These are phyloP conservation scores for Gnomoniopsis sp. DNA, from an alignment of 2,329 filamentous ascomycete species.

Conservation along the genomic window DNA sequence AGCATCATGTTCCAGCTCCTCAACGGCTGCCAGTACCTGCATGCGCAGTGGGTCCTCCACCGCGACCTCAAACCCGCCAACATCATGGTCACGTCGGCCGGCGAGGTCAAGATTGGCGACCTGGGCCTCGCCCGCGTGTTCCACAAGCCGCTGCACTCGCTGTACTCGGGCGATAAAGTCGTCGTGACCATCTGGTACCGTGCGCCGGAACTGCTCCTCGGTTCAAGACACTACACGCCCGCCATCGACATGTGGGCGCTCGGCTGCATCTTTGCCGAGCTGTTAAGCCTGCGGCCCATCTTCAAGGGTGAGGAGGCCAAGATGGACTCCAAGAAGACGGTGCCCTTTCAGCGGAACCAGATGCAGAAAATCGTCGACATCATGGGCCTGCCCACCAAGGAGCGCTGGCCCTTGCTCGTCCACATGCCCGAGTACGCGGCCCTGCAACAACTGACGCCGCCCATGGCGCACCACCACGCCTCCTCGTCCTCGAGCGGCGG, in stretches of 20 bases:
- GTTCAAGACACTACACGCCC: constrained; percentile 92
- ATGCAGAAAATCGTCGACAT: constrained; percentile 99
- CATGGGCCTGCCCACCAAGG: constrained; percentile 83
- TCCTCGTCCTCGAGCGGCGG: not conserved
- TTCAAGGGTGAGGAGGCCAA: constrained; percentile 99
- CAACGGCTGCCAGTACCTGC: constrained; percentile 90
- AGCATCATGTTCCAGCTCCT: constrained; percentile 95
- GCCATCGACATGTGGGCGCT: constrained; percentile 98
- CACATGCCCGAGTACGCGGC: constrained; percentile 86
- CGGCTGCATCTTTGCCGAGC: constrained; percentile 95
- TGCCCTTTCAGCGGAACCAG: constrained; percentile 95
- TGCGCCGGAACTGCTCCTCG: constrained; percentile 87
- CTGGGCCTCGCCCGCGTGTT: constrained; percentile 88
- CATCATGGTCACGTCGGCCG: constrained; percentile 92
- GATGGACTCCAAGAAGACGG: constrained; percentile 97
- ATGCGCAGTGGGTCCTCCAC: constrained; percentile 95
- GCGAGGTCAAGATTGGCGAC: constrained; percentile 93
- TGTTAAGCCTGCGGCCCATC: constrained; percentile 85
- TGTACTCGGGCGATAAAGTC: constrained; percentile 94
- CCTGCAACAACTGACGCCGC: constrained; percentile 54
- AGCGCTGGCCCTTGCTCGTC: constrained; percentile 79
- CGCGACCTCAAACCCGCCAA: constrained; percentile 81
- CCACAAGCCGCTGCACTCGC: constrained; percentile 85
- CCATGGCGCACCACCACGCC: constrained; percentile 42
- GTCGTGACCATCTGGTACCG: constrained; percentile 99